These are phyloP conservation scores for Aspergillus piperis DNA, from an alignment of 2,329 filamentous ascomycete genomes.

Conservation along the genomic window DNA sequence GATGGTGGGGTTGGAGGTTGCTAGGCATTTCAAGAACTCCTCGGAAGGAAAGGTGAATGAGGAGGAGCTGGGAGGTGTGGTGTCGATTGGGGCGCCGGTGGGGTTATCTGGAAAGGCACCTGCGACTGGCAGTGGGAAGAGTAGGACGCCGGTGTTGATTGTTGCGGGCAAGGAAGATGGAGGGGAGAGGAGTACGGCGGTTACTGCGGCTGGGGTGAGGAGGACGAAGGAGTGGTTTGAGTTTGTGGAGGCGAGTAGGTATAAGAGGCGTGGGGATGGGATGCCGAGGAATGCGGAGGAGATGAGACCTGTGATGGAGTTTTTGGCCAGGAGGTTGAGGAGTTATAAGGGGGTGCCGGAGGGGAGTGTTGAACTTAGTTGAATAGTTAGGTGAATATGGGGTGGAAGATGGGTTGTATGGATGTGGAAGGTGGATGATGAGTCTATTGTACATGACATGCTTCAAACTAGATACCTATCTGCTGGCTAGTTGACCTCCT, in stretches of 20 bases:
- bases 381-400: neutral
- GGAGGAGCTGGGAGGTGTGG: constrained; percentile 18
- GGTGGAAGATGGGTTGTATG: neutral
- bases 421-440: constrained; percentile 12
- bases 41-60: neutral
- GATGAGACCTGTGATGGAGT: constrained; percentile 88
- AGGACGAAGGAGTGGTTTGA: constrained; percentile 66
- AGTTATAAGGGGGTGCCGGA: constrained; percentile 49
- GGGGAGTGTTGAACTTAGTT: constrained; percentile 46
- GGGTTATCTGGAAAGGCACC: neutral
- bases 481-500: constrained; percentile 29
- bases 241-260: constrained; percentile 67
- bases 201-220: constrained; percentile 65
- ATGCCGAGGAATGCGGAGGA: constrained; percentile 86
- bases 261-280: constrained; percentile 69
- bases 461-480: neutral
- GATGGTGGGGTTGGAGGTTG: constrained; percentile 60
- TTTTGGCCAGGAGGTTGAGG: constrained; percentile 50
- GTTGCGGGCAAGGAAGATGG: constrained; percentile 34
- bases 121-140: constrained; percentile 28
- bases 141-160: constrained; percentile 45
- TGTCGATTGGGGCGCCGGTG: neutral
- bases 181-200: constrained; percentile 44
- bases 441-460: constrained; percentile 15
- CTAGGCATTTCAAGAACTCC: constrained; percentile 43